phyloP scores from a whole-genome alignment of 202 grass and related monocot genomes.

The Schoenoplectus tabernaemontani region DNA sequence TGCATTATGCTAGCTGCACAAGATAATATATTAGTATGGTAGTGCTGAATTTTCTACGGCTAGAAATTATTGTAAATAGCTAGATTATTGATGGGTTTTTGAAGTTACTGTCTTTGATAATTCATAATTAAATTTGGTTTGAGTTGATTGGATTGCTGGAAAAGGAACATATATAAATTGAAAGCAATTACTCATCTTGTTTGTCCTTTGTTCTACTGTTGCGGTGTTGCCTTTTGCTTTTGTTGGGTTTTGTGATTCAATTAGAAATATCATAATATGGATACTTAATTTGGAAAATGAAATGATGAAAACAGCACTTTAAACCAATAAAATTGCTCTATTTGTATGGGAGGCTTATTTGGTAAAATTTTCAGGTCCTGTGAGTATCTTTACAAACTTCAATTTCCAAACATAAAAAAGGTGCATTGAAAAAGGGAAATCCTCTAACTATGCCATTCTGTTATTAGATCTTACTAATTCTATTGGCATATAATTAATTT shows the following conservation, averaged over 20 bases:
- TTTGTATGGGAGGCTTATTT: background rate
- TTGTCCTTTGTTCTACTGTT: background rate
- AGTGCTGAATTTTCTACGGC: background rate
- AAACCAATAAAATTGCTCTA: background rate
- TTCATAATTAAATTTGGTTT: background rate
- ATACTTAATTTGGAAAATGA: too few species aligned
- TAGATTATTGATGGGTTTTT: background rate
- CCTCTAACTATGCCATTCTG: background rate
- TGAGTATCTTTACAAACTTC: background rate
- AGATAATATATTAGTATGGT: background rate
- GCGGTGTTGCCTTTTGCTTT: too few species aligned
- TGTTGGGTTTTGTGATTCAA: too few species aligned
- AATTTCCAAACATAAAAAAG: background rate
- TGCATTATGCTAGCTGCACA: background rate
- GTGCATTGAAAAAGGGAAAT: background rate
- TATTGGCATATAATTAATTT: background rate
- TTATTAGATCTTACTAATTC: background rate
- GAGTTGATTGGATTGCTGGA: background rate
- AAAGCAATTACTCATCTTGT: background rate
- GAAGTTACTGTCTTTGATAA: background rate
- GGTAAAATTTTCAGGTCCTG: background rate
- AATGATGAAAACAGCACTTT: conserved; percentile 1
- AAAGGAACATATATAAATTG: background rate
- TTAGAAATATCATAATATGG: too few species aligned
- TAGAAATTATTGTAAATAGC: background rate